Conservation (phyloP, 2,329 filamentous ascomycete genomes). For the Ceratocystiopsis brevicomis region DNA sequence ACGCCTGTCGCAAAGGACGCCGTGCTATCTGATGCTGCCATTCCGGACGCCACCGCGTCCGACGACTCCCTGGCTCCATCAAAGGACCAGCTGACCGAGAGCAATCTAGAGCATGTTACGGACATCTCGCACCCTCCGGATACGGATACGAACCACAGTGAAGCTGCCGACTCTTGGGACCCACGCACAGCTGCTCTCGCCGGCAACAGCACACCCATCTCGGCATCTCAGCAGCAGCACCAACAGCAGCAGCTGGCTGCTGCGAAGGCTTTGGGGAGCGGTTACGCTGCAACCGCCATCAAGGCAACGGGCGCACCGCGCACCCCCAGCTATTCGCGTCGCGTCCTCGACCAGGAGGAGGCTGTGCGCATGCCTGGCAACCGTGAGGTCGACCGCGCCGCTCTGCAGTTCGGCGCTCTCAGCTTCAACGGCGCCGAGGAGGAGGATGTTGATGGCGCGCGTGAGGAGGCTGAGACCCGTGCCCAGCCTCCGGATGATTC, state of each 20-base stretch:
- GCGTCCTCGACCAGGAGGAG: slow-evolving; percentile 86
- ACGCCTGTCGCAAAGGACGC: slow-evolving; percentile 16
- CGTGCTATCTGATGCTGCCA: slow-evolving; percentile 15
- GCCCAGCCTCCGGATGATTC: slow-evolving; percentile 87
- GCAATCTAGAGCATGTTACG: slow-evolving; percentile 78
- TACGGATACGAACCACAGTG: slow-evolving; percentile 75
- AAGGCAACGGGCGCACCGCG: slow-evolving; percentile 55
- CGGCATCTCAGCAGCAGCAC: slow-evolving; percentile 42
- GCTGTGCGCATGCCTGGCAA: slow-evolving; percentile 96
- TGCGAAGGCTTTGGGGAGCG: slow-evolving; percentile 43
- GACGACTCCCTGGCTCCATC: slow-evolving; percentile 45
- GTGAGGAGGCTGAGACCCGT: slow-evolving; percentile 87
- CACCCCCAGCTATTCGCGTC: slow-evolving; percentile 64
- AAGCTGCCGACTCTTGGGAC: slow-evolving; percentile 71
- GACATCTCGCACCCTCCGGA: slow-evolving; percentile 61
- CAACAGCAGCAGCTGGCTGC: slow-evolving; percentile 33
- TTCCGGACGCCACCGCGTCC: slow-evolving; percentile 24
- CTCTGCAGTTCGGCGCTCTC: slow-evolving; percentile 93
- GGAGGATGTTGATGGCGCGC: slow-evolving; percentile 81
- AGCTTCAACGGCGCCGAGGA: slow-evolving; percentile 68
- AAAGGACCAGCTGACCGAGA: slow-evolving; percentile 71
- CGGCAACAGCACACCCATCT: slow-evolving; percentile 47
- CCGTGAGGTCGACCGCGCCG: slow-evolving; percentile 78
- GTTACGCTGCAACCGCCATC: slow-evolving; percentile 61
- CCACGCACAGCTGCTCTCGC: slow-evolving; percentile 40